These are phyloP conservation scores for Colletotrichum spinosum DNA, from an alignment of 2,329 filamentous ascomycete genomes.

Conservation along the genomic window DNA sequence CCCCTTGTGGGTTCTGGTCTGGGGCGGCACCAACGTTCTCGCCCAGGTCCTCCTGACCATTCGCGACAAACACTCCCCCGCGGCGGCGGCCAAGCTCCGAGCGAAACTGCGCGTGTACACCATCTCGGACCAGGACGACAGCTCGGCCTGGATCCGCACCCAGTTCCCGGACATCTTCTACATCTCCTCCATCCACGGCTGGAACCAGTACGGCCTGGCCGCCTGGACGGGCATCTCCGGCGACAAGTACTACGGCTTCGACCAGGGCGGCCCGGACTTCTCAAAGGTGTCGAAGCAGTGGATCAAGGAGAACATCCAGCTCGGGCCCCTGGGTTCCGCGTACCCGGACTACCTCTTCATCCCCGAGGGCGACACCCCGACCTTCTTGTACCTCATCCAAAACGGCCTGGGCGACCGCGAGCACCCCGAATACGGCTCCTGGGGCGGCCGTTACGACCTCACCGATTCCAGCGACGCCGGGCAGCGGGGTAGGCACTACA, in stretches of 20 bases:
- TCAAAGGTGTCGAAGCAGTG: slow-evolving; percentile 61
- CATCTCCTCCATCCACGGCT: slow-evolving; percentile 66
- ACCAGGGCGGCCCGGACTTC: slow-evolving; percentile 59
- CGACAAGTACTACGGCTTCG: slow-evolving; percentile 49
- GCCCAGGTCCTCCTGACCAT: slow-evolving; percentile 61
- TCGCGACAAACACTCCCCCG: slow-evolving; percentile 39
- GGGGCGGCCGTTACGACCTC: slow-evolving; percentile 60
- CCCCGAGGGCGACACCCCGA: slow-evolving; percentile 65
- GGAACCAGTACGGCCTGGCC: slow-evolving; percentile 65
- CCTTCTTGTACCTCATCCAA: slow-evolving; percentile 61
- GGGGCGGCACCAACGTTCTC: slow-evolving; percentile 66
- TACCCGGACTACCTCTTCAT: slow-evolving; percentile 63
- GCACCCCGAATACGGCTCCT: slow-evolving; percentile 59
- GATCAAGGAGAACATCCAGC: slow-evolving; percentile 65
- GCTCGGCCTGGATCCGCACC: slow-evolving; percentile 65
- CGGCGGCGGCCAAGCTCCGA: slow-evolving; percentile 49
- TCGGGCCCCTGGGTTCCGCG: slow-evolving; percentile 54
- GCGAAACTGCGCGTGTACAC: slow-evolving; percentile 62
- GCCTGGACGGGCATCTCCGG: slow-evolving; percentile 66
- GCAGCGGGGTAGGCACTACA: slow-evolving; percentile 41
- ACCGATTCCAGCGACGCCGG: slow-evolving; percentile 44
- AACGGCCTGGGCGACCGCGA: slow-evolving; percentile 60
- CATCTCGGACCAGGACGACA: slow-evolving; percentile 71
- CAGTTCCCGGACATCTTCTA: slow-evolving; percentile 67
- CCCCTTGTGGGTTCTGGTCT: slow-evolving; percentile 63